Conservation (phyloP, 2,329 filamentous ascomycete genomes). For the Neospermospora avenae region DNA sequence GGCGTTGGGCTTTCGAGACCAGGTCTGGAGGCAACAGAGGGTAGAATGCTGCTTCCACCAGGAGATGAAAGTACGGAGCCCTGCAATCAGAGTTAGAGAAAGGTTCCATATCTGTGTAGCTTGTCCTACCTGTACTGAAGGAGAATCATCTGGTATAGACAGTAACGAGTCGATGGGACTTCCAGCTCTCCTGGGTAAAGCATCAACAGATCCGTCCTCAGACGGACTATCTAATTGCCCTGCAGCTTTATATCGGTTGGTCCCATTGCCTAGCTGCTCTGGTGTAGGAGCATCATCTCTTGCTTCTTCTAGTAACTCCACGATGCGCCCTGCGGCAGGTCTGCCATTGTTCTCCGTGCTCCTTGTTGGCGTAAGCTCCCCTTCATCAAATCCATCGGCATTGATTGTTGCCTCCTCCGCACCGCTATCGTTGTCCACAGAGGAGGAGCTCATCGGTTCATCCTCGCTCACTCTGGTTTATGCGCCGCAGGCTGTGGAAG, state of each 20-base stretch:
- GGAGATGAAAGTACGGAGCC: constrained; percentile 62
- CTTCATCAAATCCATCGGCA: constrained; percentile 31
- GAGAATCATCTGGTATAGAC: constrained; percentile 79
- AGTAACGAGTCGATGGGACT: constrained; percentile 67
- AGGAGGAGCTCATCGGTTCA: constrained; percentile 63
- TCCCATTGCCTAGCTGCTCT: constrained; percentile 36
- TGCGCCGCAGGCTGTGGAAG: constrained; percentile 31
- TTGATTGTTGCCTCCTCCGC: constrained; percentile 50
- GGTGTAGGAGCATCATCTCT: constrained; percentile 27
- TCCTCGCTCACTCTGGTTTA: constrained; percentile 20
- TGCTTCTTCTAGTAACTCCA: constrained; percentile 31
- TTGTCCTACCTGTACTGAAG: constrained; percentile 69
- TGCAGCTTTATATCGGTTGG: constrained; percentile 30
- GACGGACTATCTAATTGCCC: constrained; percentile 45
- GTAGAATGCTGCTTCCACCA: constrained; percentile 71
- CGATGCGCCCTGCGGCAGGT: constrained; percentile 22
- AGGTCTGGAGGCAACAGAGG: constrained; percentile 64
- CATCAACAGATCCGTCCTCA: constrained; percentile 53
- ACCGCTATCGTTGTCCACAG: constrained; percentile 59
- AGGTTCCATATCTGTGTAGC: neutral
- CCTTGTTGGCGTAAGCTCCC: constrained; percentile 45
- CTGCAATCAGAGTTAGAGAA: constrained; percentile 37
- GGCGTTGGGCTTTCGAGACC: constrained; percentile 69
- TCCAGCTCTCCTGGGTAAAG: constrained; percentile 51
- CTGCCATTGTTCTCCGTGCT: constrained; percentile 38